phyloP scores from a whole-genome alignment of 192 early-diverging fungal genomes.

The Linnemannia schmuckeri region DNA sequence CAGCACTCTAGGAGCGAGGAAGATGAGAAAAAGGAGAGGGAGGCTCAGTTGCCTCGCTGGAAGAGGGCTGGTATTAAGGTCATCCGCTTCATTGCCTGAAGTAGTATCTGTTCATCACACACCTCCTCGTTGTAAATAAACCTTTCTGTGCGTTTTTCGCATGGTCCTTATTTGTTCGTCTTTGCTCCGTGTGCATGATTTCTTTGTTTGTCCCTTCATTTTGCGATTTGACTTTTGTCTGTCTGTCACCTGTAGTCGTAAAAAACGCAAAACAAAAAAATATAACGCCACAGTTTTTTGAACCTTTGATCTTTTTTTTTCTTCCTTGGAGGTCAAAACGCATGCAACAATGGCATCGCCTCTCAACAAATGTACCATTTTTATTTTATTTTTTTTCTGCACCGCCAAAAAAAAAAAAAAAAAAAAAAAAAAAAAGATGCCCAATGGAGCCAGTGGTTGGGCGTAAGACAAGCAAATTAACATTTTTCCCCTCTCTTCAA shows the following conservation, averaged over 20 bases:
- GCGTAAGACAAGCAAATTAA: too few species aligned
- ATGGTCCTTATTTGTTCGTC: too few species aligned
- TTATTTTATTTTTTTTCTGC: neutral
- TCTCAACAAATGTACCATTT: too few species aligned
- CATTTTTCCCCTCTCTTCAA: too few species aligned
- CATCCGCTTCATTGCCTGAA: slow-evolving; percentile 27
- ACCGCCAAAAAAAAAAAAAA: too few species aligned
- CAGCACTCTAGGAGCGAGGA: neutral
- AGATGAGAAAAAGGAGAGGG: neutral
- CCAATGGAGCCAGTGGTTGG: too few species aligned
- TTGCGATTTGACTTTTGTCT: neutral
- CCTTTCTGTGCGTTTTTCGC: neutral
- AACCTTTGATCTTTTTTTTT: neutral
- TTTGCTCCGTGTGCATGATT: neutral
- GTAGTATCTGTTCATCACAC: neutral
- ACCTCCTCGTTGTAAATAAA: neutral
- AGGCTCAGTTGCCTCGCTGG: slow-evolving; percentile 22
- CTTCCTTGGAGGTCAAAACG: neutral
- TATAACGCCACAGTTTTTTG: neutral
- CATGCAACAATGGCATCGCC: too few species aligned
- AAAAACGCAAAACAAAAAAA: neutral
- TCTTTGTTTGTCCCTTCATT: neutral
- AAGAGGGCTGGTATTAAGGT: slow-evolving; percentile 16
- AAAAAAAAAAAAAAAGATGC: neutral
- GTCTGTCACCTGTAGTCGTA: neutral